Evolutionary conservation across 345 rosid genomes (phyloP).

Genomic region (Cochlearia excelsa): DNA sequence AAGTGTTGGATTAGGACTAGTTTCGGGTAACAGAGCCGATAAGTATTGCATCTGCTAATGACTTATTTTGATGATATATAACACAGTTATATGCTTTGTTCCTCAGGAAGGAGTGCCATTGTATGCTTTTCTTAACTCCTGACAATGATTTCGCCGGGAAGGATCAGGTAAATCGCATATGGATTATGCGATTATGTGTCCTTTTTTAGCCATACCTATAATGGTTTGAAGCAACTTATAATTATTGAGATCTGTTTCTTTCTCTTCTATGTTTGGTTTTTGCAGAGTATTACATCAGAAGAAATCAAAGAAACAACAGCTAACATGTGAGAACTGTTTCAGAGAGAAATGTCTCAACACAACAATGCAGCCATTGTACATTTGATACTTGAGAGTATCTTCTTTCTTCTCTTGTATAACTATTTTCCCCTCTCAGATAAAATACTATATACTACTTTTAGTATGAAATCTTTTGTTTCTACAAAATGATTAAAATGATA

Average conservation of each 20-base stretch:
- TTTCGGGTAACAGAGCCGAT: background rate
- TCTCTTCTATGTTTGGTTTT: slow-evolving; percentile 18
- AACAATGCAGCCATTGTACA: slow-evolving; percentile 33
- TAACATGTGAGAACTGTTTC: slow-evolving; percentile 46
- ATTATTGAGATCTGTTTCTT: slow-evolving; percentile 5
- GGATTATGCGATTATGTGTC: slow-evolving; percentile 1
- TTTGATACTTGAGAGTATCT: slow-evolving; percentile 25
- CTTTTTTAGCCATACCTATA: background rate
- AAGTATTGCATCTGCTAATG: background rate
- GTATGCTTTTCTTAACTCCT: slow-evolving; percentile 97
- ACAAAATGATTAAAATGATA: slow-evolving; percentile 9
- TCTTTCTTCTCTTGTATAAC: slow-evolving; percentile 31
- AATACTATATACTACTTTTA: too few relatives aligned
- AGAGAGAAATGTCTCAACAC: slow-evolving; percentile 3
- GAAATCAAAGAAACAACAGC: slow-evolving; percentile 70
- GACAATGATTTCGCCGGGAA: slow-evolving; percentile 93
- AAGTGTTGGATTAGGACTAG: background rate
- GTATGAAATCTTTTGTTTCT: slow-evolving; percentile 20
- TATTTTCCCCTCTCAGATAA: slow-evolving; percentile 17
- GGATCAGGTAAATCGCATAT: slow-evolving; percentile 62
- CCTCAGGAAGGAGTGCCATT: slow-evolving; percentile 97
- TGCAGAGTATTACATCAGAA: slow-evolving; percentile 71
- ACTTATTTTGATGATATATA: background rate
- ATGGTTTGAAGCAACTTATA: background rate
- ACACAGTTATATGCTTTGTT: background rate